Evolutionary conservation across 371 early-diverging fungal genomes (phyloP), one percentile per base, ranked within the genome.

Genomic region (Mortierella sp.): DNA sequence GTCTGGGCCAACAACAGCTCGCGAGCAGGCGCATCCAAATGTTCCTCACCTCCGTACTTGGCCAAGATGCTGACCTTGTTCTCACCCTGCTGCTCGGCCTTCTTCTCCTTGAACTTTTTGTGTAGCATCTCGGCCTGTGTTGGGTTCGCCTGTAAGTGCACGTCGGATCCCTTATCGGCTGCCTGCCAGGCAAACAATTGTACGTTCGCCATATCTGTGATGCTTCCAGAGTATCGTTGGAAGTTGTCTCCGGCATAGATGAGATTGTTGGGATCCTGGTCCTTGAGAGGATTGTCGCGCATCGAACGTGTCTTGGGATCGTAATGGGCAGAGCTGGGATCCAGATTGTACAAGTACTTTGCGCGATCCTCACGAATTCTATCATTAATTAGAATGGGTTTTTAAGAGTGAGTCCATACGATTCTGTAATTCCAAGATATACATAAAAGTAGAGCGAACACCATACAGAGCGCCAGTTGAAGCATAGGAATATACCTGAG

Each of bases 321-420:
- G 87, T 99, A 99, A 90, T 97, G 95, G 1, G 98, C 99, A 1
- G 97, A 97, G 78, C 98, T 93, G n/a, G 95, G 92, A 83, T 98
- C 97, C 79, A 99, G 88, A 89, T 99, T 98, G 73, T 95, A 91
- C 72, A 99, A 91, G 87, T 99, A 99, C 89, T 99, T 99, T 60
- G 99, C 98, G 12, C 98, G 98, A 90, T 99, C 99, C 91, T 99
- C 99, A 88, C 99, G 97, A 88, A 99, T 99, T 90, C 96, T 93
- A 77, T 49, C 29, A 63, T 16, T 7, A 65, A 46, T 18, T 24
- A 14, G 21, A n/a, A 55, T 29, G 46, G 38, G 29, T 56, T 41
- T 35, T 55, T 4, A 24, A 32, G 54, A n/a, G 48, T 68, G 70
- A 72, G 80, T 55, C 18, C 55, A 29, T 12, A 18, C 2, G 4